These are phyloP conservation scores for Vitis rotundifolia DNA, from an alignment of 164 flowering plant species.

Conservation along the genomic window DNA sequence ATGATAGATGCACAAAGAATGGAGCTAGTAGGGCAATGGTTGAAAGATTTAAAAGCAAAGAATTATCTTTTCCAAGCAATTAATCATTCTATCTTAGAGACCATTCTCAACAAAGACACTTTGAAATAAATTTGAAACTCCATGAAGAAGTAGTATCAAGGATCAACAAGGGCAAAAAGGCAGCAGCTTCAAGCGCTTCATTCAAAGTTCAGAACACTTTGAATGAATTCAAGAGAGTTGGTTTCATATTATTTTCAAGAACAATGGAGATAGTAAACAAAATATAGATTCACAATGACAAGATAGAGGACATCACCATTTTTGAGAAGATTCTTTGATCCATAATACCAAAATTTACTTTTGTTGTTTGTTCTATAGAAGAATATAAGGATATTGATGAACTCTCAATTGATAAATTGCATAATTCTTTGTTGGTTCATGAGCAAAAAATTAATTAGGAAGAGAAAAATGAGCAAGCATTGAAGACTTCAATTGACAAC, in stretches of 20 bases:
- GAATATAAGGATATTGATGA: slow-evolving; percentile 14
- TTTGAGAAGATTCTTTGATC: slow-evolving; percentile 20
- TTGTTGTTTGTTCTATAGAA: slow-evolving; percentile 23
- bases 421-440: slow-evolving; percentile 26
- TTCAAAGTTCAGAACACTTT: slow-evolving; percentile 7
- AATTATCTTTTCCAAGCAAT: slow-evolving; percentile 14
- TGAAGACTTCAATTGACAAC: slow-evolving; percentile 12
- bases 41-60: slow-evolving; percentile 13
- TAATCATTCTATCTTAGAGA: slow-evolving; percentile 18
- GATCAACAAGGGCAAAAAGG: slow-evolving; percentile 13
- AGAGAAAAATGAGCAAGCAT: slow-evolving; percentile 16
- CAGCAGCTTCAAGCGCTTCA: slow-evolving; percentile 17
- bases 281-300: slow-evolving; percentile 15
- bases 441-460: slow-evolving; percentile 17
- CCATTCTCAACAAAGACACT: slow-evolving; percentile 22
- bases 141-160: slow-evolving; percentile 23
- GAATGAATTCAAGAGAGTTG: slow-evolving; percentile 20
- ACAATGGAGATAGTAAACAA: slow-evolving; percentile 16
- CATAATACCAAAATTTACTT: slow-evolving; percentile 18
- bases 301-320: slow-evolving; percentile 16
- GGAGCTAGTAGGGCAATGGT: neutral
- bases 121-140: slow-evolving; percentile 23
- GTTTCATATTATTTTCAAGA: slow-evolving; percentile 10
- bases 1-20: neutral
- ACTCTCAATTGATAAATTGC: slow-evolving; percentile 19